phyloP scores from a whole-genome alignment of 2,329 filamentous ascomycete genomes.

The Microdochium paspali region DNA sequence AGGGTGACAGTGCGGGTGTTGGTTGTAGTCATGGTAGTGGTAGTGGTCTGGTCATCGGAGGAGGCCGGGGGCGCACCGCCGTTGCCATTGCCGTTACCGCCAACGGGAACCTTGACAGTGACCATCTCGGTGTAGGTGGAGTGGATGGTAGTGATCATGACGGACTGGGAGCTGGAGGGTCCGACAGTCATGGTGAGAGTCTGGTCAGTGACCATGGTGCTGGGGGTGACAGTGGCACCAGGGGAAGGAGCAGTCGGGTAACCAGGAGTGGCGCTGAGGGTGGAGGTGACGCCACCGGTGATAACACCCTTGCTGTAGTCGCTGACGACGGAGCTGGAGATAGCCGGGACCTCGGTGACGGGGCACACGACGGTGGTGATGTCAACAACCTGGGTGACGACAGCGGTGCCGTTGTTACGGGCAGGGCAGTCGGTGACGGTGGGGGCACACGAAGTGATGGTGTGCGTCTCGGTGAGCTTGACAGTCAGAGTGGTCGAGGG shows the following conservation, averaged over 20 bases:
- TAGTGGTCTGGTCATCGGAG: slow-evolving; percentile 12
- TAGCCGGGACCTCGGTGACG: slow-evolving; percentile 17
- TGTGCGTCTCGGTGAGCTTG: slow-evolving; percentile 17
- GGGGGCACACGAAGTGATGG: slow-evolving; percentile 21
- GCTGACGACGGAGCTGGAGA: slow-evolving; percentile 19
- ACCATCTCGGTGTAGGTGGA: slow-evolving; percentile 18
- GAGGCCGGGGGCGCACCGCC: too few species aligned
- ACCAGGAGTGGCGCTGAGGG: slow-evolving; percentile 8
- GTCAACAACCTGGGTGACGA: slow-evolving; percentile 24
- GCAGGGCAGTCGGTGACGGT: slow-evolving; percentile 24
- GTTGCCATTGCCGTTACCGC: slow-evolving; percentile 5
- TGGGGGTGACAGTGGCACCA: slow-evolving; percentile 3
- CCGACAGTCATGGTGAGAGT: slow-evolving; percentile 17
- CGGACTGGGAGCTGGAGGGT: slow-evolving; percentile 14
- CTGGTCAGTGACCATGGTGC: slow-evolving; percentile 5
- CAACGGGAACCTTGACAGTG: slow-evolving; percentile 9
- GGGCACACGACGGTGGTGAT: slow-evolving; percentile 27
- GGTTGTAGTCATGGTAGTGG: slow-evolving; percentile 18
- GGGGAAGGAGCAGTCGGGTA: slow-evolving; percentile 6
- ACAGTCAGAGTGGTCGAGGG: slow-evolving; percentile 20
- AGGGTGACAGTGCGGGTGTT: slow-evolving; percentile 21
- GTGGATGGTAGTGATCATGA: slow-evolving; percentile 18
- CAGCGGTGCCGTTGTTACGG: slow-evolving; percentile 13
- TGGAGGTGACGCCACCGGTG: slow-evolving; percentile 14
- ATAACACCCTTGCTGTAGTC: slow-evolving; percentile 21